Percentiles rank a stretch among this genome's conserved stretches.
These are phyloP conservation scores for Omphalotus olearius DNA, from an alignment of 1,284 basidiomycete genomes.

Conservation along the genomic window DNA sequence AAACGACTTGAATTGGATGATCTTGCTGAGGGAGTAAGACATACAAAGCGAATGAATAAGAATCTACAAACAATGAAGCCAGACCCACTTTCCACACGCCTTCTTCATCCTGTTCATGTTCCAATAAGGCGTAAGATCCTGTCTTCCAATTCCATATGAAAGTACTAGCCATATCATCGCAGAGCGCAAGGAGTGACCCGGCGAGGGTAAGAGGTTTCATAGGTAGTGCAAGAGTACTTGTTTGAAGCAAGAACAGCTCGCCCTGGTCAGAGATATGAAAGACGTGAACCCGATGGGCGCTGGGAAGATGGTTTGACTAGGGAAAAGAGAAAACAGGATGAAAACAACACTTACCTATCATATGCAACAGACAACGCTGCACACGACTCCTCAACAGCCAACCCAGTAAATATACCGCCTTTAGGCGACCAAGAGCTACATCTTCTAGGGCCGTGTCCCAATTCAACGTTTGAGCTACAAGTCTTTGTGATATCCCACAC, in stretches of 20 bases:
- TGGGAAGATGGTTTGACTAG: neutral
- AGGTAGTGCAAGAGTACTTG: constrained; percentile 4
- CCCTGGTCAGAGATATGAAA: constrained; percentile 6
- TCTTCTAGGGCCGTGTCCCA: constrained; percentile 18
- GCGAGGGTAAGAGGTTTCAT: constrained; percentile 41
- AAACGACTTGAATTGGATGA: constrained; percentile 47
- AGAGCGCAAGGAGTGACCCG: constrained; percentile 47
- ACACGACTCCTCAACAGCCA: neutral
- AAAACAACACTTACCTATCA: constrained; percentile 8
- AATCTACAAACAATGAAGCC: neutral
- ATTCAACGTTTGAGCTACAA: constrained; percentile 9
- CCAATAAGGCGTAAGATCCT: constrained; percentile 40
- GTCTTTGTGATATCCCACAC: constrained; percentile 42
- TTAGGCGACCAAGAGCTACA: constrained; percentile 48
- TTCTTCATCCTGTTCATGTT: constrained; percentile 29
- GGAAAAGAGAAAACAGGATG: neutral
- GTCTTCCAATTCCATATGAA: constrained; percentile 50
- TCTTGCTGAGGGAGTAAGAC: constrained; percentile 29
- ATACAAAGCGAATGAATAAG: constrained; percentile 9
- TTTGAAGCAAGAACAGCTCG: constrained; percentile 1
- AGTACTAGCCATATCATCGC: constrained; percentile 46
- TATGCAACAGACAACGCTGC: constrained; percentile 6
- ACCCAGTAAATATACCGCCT: constrained; percentile 40
- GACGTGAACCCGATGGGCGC: constrained; percentile 4
- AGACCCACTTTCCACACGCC: constrained; percentile 32